Evolutionary conservation across 2,329 filamentous ascomycete species (phyloP), one percentile per base, ranked within the genome.

Genomic region (Cadophora malorum): DNA sequence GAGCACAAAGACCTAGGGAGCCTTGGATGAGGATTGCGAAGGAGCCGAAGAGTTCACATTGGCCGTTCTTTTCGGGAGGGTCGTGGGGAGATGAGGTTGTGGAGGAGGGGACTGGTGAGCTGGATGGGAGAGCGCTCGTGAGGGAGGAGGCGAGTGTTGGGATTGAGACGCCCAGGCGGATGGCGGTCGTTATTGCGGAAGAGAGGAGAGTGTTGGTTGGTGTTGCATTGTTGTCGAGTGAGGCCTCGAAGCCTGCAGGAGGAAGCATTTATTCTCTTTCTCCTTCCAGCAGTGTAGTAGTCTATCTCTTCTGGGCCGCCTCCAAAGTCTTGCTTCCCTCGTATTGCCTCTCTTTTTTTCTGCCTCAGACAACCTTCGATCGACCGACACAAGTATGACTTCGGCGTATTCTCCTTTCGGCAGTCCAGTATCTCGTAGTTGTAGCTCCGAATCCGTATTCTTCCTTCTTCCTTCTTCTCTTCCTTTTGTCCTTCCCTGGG

Each of bases 11-110:
- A 21, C 96, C 96, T 21, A 99, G 87, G 0, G 93, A 92, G 53
- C 88, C 91, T 82, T 99, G 96, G 6, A 99, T 91, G 41, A 99
- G 77, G 65, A 99, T 86, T 14, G 96, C 95, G 78, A 98, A 99
- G 4, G 94, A 88, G 0, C 96, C 96, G 2, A 99, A 85, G 10
- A 99, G 85, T 72, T 90, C 86, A 79, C 96, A 99, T 81, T 97
- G 93, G 73, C 91, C 92, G 63, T 85, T 86, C 38, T 86, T 67
- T 60, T 69, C 62, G 9, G 65, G 52, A 14, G 68, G 61, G 3
- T 66, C 49, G 5, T 65, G 67, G 28, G 63, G 63, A 16, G 50
- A 45, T 12, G 59, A 41, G 41, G 41, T 3, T 8, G 45, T 7
- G 19, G 45, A 49, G 45, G 45, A 49, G 45, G 45, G 45, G n/a